Evolutionary conservation across 495 filamentous ascomycete genomes (phyloP), one percentile per base, ranked within the genome.

Genomic region (Staphylotrichum tortipilum): DNA sequence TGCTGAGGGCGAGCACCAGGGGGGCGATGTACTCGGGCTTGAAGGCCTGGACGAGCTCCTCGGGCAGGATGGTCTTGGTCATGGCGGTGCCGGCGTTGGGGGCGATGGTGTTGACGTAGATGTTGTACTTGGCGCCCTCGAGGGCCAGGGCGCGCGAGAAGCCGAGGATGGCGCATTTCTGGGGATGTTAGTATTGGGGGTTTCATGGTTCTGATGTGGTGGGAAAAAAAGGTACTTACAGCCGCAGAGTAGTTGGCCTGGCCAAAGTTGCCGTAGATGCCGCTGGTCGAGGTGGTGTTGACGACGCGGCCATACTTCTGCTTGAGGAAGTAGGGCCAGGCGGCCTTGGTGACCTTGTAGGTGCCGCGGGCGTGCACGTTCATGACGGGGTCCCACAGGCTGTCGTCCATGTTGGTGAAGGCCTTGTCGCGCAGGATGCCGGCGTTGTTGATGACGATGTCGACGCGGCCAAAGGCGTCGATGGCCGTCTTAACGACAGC

Each of bases 21-120:
- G 92, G 92, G 37, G 92, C 92, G 68, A 98, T 90, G 66, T 97
- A 96, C 59, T 96, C 92, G 37, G 92, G 92, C 83, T 98, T 98
- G 80, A 98, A 95, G 30, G 92, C 94, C 75, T 96, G 91, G 36
- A 98, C 89, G 75, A 97, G 83, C 71, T 97, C 92, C 61, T 96
- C 89, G 31, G 92, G 94, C 73, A 98, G 84, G 71, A 98, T 88
- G 47, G 86, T 90, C 49, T 83, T 77, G 52, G 92, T 98, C 88
- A 98, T 94, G 62, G 85, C 84, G 31, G 92, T 98, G 56, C 92
- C 92, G 33, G 92, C 92, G 61, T 98, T 98, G 34, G 92, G 92
- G 26, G 92, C 92, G 56, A 98, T 95, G 40, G 94, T 96, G 77
- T 98, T 98, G 62, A 95, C 89, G 66, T 80, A 88, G 69, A 98